These are phyloP conservation scores for Aspergillus spinulosporus DNA, from an alignment of 2,329 filamentous ascomycete species.

Conservation along the genomic window DNA sequence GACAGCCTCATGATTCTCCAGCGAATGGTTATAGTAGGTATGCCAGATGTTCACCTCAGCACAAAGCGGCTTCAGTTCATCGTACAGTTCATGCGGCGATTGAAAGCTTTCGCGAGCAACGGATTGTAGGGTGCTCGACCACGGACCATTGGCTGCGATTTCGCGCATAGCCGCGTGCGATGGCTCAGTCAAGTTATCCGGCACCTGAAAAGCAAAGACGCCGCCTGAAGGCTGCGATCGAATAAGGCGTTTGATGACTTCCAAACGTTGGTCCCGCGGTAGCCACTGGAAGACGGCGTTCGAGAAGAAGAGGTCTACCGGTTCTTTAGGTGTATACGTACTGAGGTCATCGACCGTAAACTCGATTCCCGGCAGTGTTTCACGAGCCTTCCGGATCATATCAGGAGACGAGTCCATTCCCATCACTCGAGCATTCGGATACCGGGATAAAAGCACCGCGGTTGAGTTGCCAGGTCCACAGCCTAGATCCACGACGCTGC, in stretches of 20 bases:
- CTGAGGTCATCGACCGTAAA: constrained; percentile 52
- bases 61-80: constrained; percentile 49
- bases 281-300: constrained; percentile 65
- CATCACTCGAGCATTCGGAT: constrained; percentile 49
- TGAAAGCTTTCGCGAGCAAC: constrained; percentile 53
- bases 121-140: constrained; percentile 36
- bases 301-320: constrained; percentile 52
- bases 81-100: constrained; percentile 49
- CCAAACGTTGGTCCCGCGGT: constrained; percentile 44
- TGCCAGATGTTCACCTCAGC: constrained; percentile 55
- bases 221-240: constrained; percentile 44
- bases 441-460: constrained; percentile 48
- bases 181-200: constrained; percentile 53
- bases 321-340: constrained; percentile 39
- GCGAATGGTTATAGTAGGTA: constrained; percentile 55
- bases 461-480: constrained; percentile 64
- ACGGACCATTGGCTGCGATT: constrained; percentile 42
- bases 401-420: constrained; percentile 58
- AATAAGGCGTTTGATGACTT: constrained; percentile 49
- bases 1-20: constrained; percentile 52
- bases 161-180: constrained; percentile 55
- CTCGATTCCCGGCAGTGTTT: constrained; percentile 41
- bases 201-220: constrained; percentile 57
- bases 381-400: constrained; percentile 55
- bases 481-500: constrained; percentile 57